A percentile compares a stretch with the other conserved stretches of the same genome.
Conservation (phyloP, 495 filamentous ascomycete genomes). For the Hypomontagnella submonticulosa region DNA sequence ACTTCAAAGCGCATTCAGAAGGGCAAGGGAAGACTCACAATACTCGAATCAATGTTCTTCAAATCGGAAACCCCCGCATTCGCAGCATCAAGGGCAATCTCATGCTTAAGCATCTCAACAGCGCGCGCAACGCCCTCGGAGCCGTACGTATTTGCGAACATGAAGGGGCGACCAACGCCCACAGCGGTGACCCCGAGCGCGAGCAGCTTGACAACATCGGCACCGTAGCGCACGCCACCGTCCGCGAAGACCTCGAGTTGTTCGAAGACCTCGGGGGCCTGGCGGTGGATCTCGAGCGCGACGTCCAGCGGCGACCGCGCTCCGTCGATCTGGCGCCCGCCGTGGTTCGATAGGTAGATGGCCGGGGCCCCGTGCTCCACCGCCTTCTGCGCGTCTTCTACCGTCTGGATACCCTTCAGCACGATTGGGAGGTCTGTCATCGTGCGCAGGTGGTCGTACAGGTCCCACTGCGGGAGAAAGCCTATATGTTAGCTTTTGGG, state of each 20-base stretch:
- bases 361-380: constrained; percentile 45
- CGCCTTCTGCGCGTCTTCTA: constrained; percentile 53
- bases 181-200: constrained; percentile 59
- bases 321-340: constrained; percentile 55
- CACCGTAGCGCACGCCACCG: constrained; percentile 58
- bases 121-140: constrained; percentile 50
- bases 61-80: constrained; percentile 54
- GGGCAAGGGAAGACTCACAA: constrained; percentile 23
- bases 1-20: background rate
- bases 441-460: constrained; percentile 44
- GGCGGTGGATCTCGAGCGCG: constrained; percentile 50
- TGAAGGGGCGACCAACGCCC: constrained; percentile 56
- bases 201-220: constrained; percentile 58
- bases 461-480: constrained; percentile 40
- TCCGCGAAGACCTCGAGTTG: constrained; percentile 57
- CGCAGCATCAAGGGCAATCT: constrained; percentile 53
- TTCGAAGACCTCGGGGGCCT: constrained; percentile 53
- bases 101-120: constrained; percentile 50
- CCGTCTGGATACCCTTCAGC: constrained; percentile 57
- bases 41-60: constrained; percentile 48
- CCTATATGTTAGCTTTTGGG: constrained; percentile 13
- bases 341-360: constrained; percentile 58
- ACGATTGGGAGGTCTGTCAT: constrained; percentile 54
- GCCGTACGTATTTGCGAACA: constrained; percentile 59
- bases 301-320: constrained; percentile 52